These are phyloP conservation scores for Globisporangium mamillatum DNA, from an alignment of 352 stramenopile species.

Conservation along the genomic window DNA sequence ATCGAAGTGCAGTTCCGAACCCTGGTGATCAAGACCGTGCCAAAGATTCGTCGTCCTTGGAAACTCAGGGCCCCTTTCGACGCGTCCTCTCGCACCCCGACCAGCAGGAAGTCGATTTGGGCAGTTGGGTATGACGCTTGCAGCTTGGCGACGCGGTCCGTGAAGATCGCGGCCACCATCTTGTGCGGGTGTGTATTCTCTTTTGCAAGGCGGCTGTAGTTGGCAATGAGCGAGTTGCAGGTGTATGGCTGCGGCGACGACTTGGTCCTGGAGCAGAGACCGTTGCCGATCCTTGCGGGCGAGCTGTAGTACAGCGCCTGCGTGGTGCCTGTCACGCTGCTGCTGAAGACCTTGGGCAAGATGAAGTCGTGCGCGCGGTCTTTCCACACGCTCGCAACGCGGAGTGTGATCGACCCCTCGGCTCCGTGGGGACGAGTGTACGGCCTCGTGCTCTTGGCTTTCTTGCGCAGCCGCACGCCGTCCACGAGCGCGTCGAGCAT, in stretches of 20 bases:
- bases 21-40: background rate
- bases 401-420: background rate
- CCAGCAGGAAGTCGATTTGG: background rate
- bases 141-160: background rate
- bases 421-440: background rate
- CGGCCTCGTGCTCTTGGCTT: background rate
- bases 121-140: background rate
- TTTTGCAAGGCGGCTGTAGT: background rate
- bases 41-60: background rate
- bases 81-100: background rate
- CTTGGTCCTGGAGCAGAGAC: background rate
- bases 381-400: background rate
- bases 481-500: constrained; percentile 7
- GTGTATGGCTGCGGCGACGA: background rate
- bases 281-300: background rate
- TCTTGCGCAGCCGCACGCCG: background rate
- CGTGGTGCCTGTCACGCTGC: background rate
- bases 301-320: constrained; percentile 8
- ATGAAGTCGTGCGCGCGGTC: constrained; percentile 3
- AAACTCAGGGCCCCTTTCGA: background rate
- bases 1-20: background rate
- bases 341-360: background rate
- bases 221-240: background rate
- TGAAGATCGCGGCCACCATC: background rate
- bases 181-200: background rate